Evolutionary conservation across 805 yeast species (phyloP), one percentile per base, ranked within the genome.

Genomic region (Starmerella davenportii): DNA sequence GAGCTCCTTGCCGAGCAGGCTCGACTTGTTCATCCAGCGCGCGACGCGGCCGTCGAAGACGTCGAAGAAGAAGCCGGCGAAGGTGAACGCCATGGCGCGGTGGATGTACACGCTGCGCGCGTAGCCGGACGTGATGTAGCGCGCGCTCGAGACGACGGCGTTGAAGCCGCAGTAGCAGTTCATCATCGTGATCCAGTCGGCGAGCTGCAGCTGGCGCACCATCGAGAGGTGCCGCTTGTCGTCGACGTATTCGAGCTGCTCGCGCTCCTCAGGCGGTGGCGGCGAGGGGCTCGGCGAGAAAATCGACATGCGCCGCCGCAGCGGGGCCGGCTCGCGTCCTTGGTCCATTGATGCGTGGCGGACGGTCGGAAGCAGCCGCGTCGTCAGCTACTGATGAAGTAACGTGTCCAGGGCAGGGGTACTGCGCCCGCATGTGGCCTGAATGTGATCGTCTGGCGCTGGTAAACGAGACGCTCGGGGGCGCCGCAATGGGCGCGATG

Each of bases 11-110:
- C 98, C 98, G 79, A 90, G 80, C 39, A 90, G 67, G 11, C 92
- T 77, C 2, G 93, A 72, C 62, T 85, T 82, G 57, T 84, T 79
- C 61, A 95, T 72, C 62, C 90, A 69, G 54, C 98, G 71, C 3
- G 98, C 98, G 5, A 87, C 98, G 51, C 93, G 74, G 27, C 98
- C 98, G 57, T 90, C 98, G 57, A 90, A 79, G 57, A 90, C 84
- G 59, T 87, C 98, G 58, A 87, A 87, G 56, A 90, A 82, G 53
- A 87, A 70, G 4, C 98, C 98, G 48, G 87, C 64, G n/a, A 79
- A 67, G 33, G 84, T 81, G 61, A 79, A 82, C 47, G 78, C 74
- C 61, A 84, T 85, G 2, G 96, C 95, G 50, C 94, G 68, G 61
- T 79, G 87, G n/a, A 59, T 51, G 42, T 56, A 51, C 56, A 79